Base-by-base conservation (phyloP, 176 grass and related monocot species). In the Aegilops bicornis region DNA sequence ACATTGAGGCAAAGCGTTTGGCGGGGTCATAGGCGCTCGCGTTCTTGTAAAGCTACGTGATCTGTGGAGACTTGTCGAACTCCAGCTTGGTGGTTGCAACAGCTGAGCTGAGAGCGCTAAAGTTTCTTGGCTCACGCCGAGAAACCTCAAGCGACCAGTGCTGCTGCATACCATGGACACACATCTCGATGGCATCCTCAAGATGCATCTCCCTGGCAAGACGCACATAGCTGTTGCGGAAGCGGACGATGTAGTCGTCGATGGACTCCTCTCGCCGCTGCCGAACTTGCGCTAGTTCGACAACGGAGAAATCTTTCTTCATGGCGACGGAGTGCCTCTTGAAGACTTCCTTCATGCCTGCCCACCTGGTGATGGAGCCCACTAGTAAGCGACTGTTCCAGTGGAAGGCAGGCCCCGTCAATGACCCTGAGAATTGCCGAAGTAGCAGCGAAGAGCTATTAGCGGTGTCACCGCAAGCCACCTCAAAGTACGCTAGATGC, bases 21-120 rank as follows among this genome's bases (percentile, higher is more conserved):
- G 8, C 10, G 1, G 60, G 60, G 60, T 63, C 60, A 0, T 20
- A 83, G 2, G 35, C 2, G 0, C 32, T 73, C 0, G 9, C 15
- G 2, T 73, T 83, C 15, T 73, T 73, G 50, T 80, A 66, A 4
- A 83, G 33, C 23, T 80, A 36, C 60, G 30, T 80, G 37, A 80
- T 42, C 29, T 25, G 29, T 0, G 29, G 50, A 0, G 75, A 59
- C 29, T 36, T 77, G 19, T 77, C 48, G 0, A 77, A 77, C 29
- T 77, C 75, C 4, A 77, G 0, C 50, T 77, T 77, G 8, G 47
- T 77, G 8, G 74, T 47, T 0, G 27, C 47, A 3, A 77, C 16
- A 1, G 27, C 30, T 0, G 9, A 59, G 45, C 75, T 59, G 0
- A 59, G 27, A 1, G 29, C 30, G 32, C 50, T 36, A 10, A 43